Base-by-base conservation (phyloP, 345 rosid genomes). In the Zanthoxylum bungeanum region DNA sequence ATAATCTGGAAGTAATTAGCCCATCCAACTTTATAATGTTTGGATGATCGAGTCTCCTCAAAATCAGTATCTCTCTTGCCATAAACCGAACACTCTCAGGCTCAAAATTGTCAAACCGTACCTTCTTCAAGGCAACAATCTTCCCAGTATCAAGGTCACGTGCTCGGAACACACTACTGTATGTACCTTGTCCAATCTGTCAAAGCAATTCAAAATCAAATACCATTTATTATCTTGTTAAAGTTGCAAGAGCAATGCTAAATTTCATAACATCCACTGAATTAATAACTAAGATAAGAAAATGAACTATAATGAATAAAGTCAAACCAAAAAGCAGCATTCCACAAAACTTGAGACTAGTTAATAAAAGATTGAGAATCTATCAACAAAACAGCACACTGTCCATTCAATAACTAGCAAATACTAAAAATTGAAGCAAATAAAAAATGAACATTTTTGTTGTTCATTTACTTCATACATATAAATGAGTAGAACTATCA, bases 141-240 rank as follows among this genome's bases (percentile, higher is more conserved):
- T 79, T 88, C 76, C 97, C 97, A 0, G 87, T 88, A 19, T 88
- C 96, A 21, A 84, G 68, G 60, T 92, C 96, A 6, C 91, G 85
- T 19, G 99, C 98, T 69, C 99, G 87, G 61, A 95, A 95, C 76
- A 95, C 98, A 36, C 89, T 92, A 78, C 98, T 94, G 71, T 94
- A 94, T 5, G 98, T 94, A 47, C 98, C 98, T 73, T 95, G 99
- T 40, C 98, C 99, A 77, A 95, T 95, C 99, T 95, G 80, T 75
- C 52, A 1, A 79, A 65, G 12, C 71, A 73, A 66, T 42, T 25
- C 49, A 27, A 58, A 76, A 68, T 21, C 14, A 27, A 24, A 49
- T 46, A 66, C 66, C 63, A 56, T 37, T 19, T 37, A 51, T 52
- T 4, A 37, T 28, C 47, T 61, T 63, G 17, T 19, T 65, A 14